Evolutionary conservation across 768 basidiomycete species (phyloP), one percentile per base, ranked within the genome.

Genomic region (Russula earlei): DNA sequence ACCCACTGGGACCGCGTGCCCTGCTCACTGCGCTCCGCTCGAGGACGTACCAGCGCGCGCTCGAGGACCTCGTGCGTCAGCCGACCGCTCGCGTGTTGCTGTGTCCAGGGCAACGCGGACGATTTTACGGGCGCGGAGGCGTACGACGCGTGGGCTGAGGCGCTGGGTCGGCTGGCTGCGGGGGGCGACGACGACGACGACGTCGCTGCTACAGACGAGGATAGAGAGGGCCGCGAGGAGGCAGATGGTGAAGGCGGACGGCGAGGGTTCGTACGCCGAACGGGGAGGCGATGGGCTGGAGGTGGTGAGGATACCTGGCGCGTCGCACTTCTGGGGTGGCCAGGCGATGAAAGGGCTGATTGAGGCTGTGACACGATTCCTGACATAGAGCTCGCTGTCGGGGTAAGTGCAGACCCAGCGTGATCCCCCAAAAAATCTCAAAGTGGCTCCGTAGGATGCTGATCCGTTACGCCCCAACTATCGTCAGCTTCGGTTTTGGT

Each of bases 21-120:
- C 77, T 82, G 67, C 72, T 92, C 43, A 91, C 88, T 22, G 66
- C 85, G 50, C 91, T 92, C 72, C 73, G 75, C 50, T 70, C 81
- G 4, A 69, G 69, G 9, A 73, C 71, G 12, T 90, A 91, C 62
- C 71, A 72, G 14, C 66, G 68, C 2, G 74, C 75, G 17, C 70
- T 91, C 47, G 68, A 74, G 27, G 67, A 70, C 10, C 74, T 90
- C 34, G 57, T 86, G 29, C 66, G 64, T 27, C 67, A 82, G 34
- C 67, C 69, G 5, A 62, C 66, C 1, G 74, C 77, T 2, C 77
- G 78, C 53, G 70, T 90, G 31, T 73, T 92, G 34, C 60, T 89
- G 20, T 59, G 89, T n/a, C 5, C 82, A 78, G 56, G 90, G 89
- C 0, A 80, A 85, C 59, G 62, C 61, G 15, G 89, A 91, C 63